Conservation (phyloP, 2,329 filamentous ascomycete genomes). For the Teratosphaeria epicoccoides region DNA sequence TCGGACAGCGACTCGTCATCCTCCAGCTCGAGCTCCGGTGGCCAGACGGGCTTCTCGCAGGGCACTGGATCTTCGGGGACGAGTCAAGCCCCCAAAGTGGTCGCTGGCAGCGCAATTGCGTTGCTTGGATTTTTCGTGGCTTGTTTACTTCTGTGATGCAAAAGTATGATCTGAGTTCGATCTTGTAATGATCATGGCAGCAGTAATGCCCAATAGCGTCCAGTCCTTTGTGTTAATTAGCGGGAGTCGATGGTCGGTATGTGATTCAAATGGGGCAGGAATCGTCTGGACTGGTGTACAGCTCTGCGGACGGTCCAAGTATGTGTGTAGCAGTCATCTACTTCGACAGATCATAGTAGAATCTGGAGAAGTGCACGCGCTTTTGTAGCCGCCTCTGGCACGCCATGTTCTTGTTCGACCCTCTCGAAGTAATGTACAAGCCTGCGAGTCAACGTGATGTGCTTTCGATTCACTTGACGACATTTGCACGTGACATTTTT, state of each 20-base stretch:
- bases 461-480: too few species aligned
- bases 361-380: too few species aligned
- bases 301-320: too few species aligned
- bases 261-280: background rate
- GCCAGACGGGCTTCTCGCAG: slow-evolving; percentile 17
- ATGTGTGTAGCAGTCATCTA: background rate
- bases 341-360: too few species aligned
- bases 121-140: slow-evolving; percentile 29
- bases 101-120: slow-evolving; percentile 28
- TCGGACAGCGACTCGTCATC: slow-evolving; percentile 6
- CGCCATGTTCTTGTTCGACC: too few species aligned
- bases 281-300: too few species aligned
- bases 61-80: slow-evolving; percentile 16
- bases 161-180: background rate
- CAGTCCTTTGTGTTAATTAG: background rate
- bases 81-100: slow-evolving; percentile 17
- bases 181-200: background rate
- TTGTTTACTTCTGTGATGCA: slow-evolving; percentile 24
- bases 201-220: background rate
- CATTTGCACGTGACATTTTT: background rate
- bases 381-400: too few species aligned
- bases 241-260: too few species aligned
- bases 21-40: slow-evolving; percentile 12
- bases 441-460: too few species aligned
- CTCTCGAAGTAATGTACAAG: too few species aligned